Evolutionary conservation across 805 yeast genomes (phyloP), one percentile per base, ranked within the genome.

Genomic region (Teunomyces pallodes): DNA sequence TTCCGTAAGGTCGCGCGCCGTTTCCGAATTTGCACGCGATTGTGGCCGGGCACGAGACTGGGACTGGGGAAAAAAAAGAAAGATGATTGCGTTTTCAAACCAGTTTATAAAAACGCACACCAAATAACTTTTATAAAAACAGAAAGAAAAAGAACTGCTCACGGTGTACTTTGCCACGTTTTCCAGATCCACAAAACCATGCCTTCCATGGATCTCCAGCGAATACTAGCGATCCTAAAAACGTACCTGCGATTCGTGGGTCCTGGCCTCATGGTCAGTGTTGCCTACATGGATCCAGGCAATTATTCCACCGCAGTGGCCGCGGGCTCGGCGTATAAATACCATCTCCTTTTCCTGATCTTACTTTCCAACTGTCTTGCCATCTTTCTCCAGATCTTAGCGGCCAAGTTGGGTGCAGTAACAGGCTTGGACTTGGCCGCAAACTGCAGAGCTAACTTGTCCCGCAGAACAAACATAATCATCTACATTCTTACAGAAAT

Each of bases 241-340:
- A 84, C 83, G 56, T 87, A 84, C 63, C 66, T 74, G 36, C 67
- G 74, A 52, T 87, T 87, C 62, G 75, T 92, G n/a, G 98, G 98
- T 0, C 98, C 98, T 0, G 98, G 99, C 0, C 71, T 92, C 42
- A 86, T 92, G 96, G 96, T 94, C 2, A 80, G 91, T 4, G 96
- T 92, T 30, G 92, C 97, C 0, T 94, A 91, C 65, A 89, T 94
- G 90, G 98, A 92, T 59, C 98, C 99, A 0, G 99, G 99, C 4
- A 92, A 94, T 69, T 92, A 91, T 67, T 86, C 96, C 33, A 89
- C 97, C 1, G 96, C 94, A 8, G 96, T 92, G 10, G 87, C 94
- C 7, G 94, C 95, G 1, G 96, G 96, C n/a, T 86, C 96, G 29
- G 85, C 88, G 26, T 89, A 86, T 64, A 81, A 85, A 55, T 92